phyloP scores from a whole-genome alignment of 495 filamentous ascomycete genomes.

The Pyrenopolyporus hunteri region DNA sequence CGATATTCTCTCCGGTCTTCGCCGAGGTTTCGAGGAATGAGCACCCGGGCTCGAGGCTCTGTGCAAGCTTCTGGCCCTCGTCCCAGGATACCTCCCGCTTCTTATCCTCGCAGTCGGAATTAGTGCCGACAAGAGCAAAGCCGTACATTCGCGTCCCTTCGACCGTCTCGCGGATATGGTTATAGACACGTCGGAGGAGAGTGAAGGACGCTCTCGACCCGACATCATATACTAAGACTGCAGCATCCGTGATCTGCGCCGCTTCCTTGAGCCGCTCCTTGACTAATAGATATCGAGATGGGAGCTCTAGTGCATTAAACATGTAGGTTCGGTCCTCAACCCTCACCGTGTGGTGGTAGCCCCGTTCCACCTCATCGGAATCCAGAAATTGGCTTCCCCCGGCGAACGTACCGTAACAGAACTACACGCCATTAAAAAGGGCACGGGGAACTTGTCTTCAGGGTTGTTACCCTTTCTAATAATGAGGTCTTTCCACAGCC shows the following conservation, averaged over 20 bases:
- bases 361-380: constrained; percentile 39
- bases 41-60: constrained; percentile 27
- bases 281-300: constrained; percentile 41
- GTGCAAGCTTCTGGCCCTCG: constrained; percentile 38
- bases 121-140: constrained; percentile 48
- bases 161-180: constrained; percentile 41
- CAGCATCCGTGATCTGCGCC: constrained; percentile 49
- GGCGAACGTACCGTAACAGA: constrained; percentile 40
- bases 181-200: constrained; percentile 37
- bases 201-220: constrained; percentile 42
- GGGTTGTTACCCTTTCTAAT: constrained; percentile 44
- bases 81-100: constrained; percentile 39
- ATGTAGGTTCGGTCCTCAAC: constrained; percentile 43
- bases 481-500: constrained; percentile 53
- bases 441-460: background rate
- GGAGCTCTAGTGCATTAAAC: constrained; percentile 49
- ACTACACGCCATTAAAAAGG: constrained; percentile 33
- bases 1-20: constrained; percentile 47
- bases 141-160: constrained; percentile 37
- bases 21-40: constrained; percentile 49
- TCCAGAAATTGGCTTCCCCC: constrained; percentile 32
- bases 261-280: constrained; percentile 46
- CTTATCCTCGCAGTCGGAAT: constrained; percentile 39
- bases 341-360: constrained; percentile 43
- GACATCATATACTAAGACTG: constrained; percentile 49